Evolutionary conservation across 148 eudicot species (phyloP).

Genomic region (Rhododendron ovatum): DNA sequence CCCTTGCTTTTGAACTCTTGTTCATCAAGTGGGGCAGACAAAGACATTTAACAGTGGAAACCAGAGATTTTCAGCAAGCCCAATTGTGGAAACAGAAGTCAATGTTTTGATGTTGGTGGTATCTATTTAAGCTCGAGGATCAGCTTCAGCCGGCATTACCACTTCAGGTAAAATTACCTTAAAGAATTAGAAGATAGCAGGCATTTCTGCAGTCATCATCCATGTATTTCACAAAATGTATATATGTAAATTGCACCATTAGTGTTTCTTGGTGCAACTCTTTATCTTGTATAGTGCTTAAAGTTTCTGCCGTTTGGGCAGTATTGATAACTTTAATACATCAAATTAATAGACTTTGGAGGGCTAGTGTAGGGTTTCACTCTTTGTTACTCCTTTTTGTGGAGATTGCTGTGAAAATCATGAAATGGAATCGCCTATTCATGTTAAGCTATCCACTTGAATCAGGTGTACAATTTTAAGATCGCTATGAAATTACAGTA

Average conservation of each 20-base stretch:
- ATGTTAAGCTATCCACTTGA: background rate
- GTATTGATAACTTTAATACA: background rate
- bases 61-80: background rate
- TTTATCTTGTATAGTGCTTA: background rate
- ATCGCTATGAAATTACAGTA: background rate
- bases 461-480: background rate
- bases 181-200: background rate
- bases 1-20: background rate
- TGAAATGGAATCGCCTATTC: background rate
- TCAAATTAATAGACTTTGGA: background rate
- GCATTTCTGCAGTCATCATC: background rate
- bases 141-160: background rate
- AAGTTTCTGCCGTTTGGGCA: background rate
- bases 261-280: background rate
- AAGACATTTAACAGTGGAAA: background rate
- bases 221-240: background rate
- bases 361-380: background rate
- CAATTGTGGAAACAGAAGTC: background rate
- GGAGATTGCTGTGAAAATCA: background rate
- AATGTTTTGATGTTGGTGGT: background rate
- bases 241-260: background rate
- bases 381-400: background rate
- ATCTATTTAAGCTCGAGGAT: background rate
- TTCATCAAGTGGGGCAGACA: background rate
- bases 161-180: background rate